Evolutionary conservation across 2,329 filamentous ascomycete genomes (phyloP), one percentile per base, ranked within the genome.

Genomic region (Niveomyces coronatus): DNA sequence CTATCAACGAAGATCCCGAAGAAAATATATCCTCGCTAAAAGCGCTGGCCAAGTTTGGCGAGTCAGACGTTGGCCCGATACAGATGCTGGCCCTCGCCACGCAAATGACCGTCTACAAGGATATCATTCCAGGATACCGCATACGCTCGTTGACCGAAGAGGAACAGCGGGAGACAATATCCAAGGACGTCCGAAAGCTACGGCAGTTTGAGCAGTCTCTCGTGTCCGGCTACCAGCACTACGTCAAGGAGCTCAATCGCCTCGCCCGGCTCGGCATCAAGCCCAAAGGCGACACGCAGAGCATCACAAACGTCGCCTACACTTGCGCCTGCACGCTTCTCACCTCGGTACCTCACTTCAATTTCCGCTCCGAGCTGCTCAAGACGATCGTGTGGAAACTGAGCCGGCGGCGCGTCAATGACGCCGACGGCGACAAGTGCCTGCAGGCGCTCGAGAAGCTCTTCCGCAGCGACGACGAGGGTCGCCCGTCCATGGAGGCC

Each of bases 51-150:
- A 75, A 82, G 50, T 75, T 94, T 48, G 80, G 81, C 15, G 69
- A 79, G 39, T 81, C 82, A 7, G 68, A 69, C 11, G 78, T 88
- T 45, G 59, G 74, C 11, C 79, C 82, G 2, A 79, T 98, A 37
- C 81, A 85, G 63, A 94, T 94, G 60, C 70, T 98, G 44, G 80
- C 84, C 6, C 65, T 98, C 46, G 84, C 81, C 33, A 86, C 91
- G 16, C 88, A 95, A 60, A 72, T 91, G 56, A 76, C 88, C 1
- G 78, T 96, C 10, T 98, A 89, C 68, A 94, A 89, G 58, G 91
- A 96, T 60, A 75, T 95, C 32, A 96, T 98, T 42, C 91, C 91
- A 0, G 91, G 91, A 16, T 98, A 98, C 58, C 75, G 91, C 44
- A 96, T 98, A 65, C 80, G 91, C 14, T 83, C 86, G 1, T 65